Base-by-base conservation (phyloP, 2,329 filamentous ascomycete species). In the Paecilomyces sp. region DNA sequence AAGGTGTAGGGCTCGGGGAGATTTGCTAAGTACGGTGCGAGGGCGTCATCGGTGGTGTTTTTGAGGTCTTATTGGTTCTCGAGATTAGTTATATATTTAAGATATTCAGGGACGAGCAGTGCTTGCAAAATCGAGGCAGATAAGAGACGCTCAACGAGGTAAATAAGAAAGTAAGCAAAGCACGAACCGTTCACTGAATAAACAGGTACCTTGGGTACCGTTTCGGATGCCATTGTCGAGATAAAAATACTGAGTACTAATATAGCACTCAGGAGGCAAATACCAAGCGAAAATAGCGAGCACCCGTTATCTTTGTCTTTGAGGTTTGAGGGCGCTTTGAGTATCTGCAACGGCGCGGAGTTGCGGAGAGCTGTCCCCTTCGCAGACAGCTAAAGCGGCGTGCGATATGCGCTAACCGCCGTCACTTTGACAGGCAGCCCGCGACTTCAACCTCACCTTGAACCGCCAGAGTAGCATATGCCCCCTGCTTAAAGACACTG, bases 11-110 rank as follows among this genome's bases (percentile, higher is more conserved):
- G 75, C 22, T 74, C 70, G 83, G 87, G 73, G n/a, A 97, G 86
- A 33, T 87, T 90, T 77, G 91, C 93, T 64, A 99, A 87, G 80
- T 97, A 97, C 78, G 94, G 92, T 61, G 90, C 87, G 61, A 99
- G 88, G 60, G 92, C 91, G 78, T 99, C 94, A 79, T 99, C 94
- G 66, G 90, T 91, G 47, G 92, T 95, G 79, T 94, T 96, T 78
- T 97, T 97, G 64, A 99, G 88, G 74, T 97, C 94, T 96, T 72
- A 24, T 24, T 33, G 59, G 34, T 28, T 58, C 24, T 58, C 57
- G 34, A 59, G 62, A 36, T 28, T 50, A 25, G 57, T 12, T 24
- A 47, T 15, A 60, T 54, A 41, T 52, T 52, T 28, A 53, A 41
- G 56, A 59, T 52, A 55, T 57, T 18, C 6, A 22, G 15, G 8